Percentiles rank a stretch among this genome's conserved stretches.
Evolutionary conservation across 305 asterid genomes (phyloP).

Genomic region (Plantago coronopus): DNA sequence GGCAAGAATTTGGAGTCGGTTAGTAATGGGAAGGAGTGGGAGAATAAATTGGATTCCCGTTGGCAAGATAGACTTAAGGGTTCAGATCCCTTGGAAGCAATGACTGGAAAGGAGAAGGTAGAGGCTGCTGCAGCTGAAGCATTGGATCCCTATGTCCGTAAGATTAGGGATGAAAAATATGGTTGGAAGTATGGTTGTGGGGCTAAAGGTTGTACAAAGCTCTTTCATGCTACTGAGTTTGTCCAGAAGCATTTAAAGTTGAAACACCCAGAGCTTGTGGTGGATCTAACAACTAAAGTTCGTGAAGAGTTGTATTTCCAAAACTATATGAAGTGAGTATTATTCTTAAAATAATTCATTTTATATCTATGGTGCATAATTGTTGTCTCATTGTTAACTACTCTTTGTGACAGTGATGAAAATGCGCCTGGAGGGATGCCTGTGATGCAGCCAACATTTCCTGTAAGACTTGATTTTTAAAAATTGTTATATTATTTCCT

Average conservation of each 20-base stretch:
- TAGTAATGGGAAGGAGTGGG: constrained; percentile 73
- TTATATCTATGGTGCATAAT: constrained; percentile 14
- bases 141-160: constrained; percentile 89
- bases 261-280: constrained; percentile 80
- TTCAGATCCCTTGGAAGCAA: constrained; percentile 82
- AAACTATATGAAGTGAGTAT: constrained; percentile 90
- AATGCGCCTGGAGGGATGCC: constrained; percentile 97
- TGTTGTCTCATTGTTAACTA: constrained; percentile 23
- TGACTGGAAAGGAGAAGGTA: constrained; percentile 93
- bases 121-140: constrained; percentile 87
- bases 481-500: not conserved
- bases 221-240: constrained; percentile 95
- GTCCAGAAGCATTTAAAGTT: constrained; percentile 91
- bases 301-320: constrained; percentile 87
- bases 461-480: constrained; percentile 40
- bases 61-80: constrained; percentile 95
- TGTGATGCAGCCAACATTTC: constrained; percentile 76
- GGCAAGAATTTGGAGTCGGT: constrained; percentile 47
- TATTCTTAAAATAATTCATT: not conserved
- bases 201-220: constrained; percentile 99
- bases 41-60: constrained; percentile 65
- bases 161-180: constrained; percentile 98
- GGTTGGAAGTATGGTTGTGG: constrained; percentile 99
- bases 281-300: constrained; percentile 77
- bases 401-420: constrained; percentile 60